phyloP scores from a whole-genome alignment of 306 rosid genomes.

The Dalbergia cochinchinensis region DNA sequence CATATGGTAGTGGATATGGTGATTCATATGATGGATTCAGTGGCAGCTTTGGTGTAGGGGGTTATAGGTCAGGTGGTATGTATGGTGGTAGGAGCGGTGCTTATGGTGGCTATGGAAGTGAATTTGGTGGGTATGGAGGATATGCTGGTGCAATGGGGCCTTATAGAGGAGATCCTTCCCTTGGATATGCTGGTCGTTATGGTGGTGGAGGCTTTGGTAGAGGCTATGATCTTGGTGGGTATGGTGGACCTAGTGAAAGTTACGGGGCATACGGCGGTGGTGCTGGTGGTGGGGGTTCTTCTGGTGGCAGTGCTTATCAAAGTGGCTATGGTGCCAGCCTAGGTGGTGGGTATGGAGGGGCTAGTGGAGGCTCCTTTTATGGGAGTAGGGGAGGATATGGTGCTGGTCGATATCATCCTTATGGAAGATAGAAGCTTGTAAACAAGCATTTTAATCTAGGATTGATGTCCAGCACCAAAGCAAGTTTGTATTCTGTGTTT shows the following conservation, averaged over 20 bases:
- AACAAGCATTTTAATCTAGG: conserved; percentile 48
- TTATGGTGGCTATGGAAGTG: conserved; percentile 78
- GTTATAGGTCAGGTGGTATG: conserved; percentile 69
- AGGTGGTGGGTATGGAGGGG: conserved; percentile 73
- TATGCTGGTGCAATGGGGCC: conserved; percentile 82
- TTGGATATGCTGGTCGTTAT: conserved; percentile 82
- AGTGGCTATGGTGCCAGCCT: conserved; percentile 71
- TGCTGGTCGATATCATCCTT: conserved; percentile 92
- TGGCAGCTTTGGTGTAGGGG: conserved; percentile 71
- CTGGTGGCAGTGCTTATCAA: conserved; percentile 69
- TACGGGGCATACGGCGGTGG: conserved; percentile 78
- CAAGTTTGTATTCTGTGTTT: conserved; percentile 47
- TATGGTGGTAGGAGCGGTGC: conserved; percentile 68
- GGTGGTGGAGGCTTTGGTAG: conserved; percentile 88
- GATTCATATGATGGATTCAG: conserved; percentile 87
- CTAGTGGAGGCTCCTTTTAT: conserved; percentile 81
- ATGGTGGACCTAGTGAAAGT: conserved; percentile 81
- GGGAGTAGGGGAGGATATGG: conserved; percentile 93
- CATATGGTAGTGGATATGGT: conserved; percentile 77
- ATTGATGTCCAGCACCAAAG: conserved; percentile 46
- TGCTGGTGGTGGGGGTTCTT: conserved; percentile 60
- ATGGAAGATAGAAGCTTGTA: conserved; percentile 74
- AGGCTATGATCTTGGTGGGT: conserved; percentile 87
- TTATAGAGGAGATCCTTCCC: conserved; percentile 82
- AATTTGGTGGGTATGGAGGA: conserved; percentile 88